Conservation (phyloP, 2,329 filamentous ascomycete species). For the Fusarium falciforme region DNA sequence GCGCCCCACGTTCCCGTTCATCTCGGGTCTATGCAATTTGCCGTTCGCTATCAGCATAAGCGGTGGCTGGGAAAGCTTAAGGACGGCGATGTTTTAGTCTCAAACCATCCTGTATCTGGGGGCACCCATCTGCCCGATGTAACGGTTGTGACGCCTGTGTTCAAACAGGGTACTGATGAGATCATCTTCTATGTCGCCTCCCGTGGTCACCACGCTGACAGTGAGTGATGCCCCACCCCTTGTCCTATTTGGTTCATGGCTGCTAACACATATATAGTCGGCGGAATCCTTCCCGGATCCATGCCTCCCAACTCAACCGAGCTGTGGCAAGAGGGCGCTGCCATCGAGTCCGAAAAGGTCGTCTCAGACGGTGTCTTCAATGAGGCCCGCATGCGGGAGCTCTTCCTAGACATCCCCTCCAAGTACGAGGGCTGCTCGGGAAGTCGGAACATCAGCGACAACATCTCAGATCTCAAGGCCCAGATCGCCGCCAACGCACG, state of each 20-base stretch:
- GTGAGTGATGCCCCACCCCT: neutral
- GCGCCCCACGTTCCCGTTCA: neutral
- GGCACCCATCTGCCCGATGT: neutral
- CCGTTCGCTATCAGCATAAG: slow-evolving; percentile 41
- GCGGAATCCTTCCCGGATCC: slow-evolving; percentile 82
- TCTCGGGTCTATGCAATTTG: neutral
- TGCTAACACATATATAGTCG: slow-evolving; percentile 54
- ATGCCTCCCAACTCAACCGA: slow-evolving; percentile 83
- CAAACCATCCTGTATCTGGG: neutral
- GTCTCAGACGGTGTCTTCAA: slow-evolving; percentile 83
- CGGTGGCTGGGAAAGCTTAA: neutral
- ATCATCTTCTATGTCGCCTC: slow-evolving; percentile 47
- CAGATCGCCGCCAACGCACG: neutral
- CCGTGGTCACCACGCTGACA: slow-evolving; percentile 51
- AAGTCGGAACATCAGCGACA: slow-evolving; percentile 57
- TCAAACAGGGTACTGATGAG: slow-evolving; percentile 34
- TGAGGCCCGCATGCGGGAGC: slow-evolving; percentile 78
- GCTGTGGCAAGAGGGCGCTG: slow-evolving; percentile 73
- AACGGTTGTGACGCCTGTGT: neutral
- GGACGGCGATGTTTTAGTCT: neutral
- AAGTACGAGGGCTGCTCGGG: slow-evolving; percentile 45
- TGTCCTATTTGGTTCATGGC: neutral
- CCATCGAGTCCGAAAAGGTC: slow-evolving; percentile 75
- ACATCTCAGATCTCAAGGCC: slow-evolving; percentile 85
- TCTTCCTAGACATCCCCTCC: slow-evolving; percentile 79